Evolutionary conservation across 1,139 yeast genomes (phyloP), one percentile per base, ranked within the genome.

Genomic region (Geotrichum restrictum): DNA sequence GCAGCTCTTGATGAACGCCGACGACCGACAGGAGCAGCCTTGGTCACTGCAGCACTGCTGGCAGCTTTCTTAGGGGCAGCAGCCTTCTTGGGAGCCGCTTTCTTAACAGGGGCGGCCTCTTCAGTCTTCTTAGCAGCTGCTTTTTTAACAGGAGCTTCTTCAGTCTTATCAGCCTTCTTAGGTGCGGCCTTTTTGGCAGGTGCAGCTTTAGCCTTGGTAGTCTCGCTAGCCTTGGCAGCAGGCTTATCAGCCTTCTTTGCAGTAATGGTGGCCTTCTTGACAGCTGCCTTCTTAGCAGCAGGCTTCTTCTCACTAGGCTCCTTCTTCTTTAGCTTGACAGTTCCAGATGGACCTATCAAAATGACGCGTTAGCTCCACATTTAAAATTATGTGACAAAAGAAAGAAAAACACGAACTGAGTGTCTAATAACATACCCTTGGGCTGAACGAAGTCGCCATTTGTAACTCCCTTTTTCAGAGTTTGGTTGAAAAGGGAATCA

Each of bases 361-460:
- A 14, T 19, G 18, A 16, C 8, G 59, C 18, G 51, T 45, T 18
- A 50, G 43, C 18, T 37, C 48, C 37, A 45, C 29, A 24, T 18
- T 13, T 38, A n/a, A n/a, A n/a, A 14, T 19, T 5, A 16, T 13
- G 13, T 14, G 21, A 6, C 19, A 14, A 18, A 37, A 46, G 29
- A 37, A 39, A 37, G 24, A 34, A 11, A 24, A 36, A 37, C n/a
- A n/a, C n/a, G n/a, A n/a, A n/a, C n/a, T n/a, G n/a, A n/a, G n/a
- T n/a, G n/a, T n/a, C n/a, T n/a, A n/a, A n/a, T 14, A 19, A 68
- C 38, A 76, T 71, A 56, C 96, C 96, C 75, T 88, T 88, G 67
- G 96, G 96, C 72, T 87, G 96, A 47, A 79, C 70, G 63, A 89
- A 85, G 53, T 81, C 86, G 50, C 88, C 95, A 27, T 80, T 69